A percentile compares a stretch with the other conserved stretches of the same genome.
Conservation (phyloP, 257 asterid species). For the Nicotiana attenuata region DNA sequence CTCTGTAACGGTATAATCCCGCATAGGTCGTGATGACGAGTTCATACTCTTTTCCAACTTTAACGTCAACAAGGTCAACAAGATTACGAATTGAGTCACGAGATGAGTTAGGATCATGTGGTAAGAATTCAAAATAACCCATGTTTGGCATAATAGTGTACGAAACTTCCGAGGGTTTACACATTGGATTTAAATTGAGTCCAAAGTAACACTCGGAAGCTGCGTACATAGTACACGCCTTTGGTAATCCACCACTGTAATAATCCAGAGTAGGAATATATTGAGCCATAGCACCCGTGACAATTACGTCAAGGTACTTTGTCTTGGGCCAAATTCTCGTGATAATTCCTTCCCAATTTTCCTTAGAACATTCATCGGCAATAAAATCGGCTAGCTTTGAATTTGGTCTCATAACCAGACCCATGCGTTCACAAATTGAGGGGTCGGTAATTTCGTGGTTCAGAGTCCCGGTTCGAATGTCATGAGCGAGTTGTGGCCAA, state of each 20-base stretch:
- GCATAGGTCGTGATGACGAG: constrained; percentile 84
- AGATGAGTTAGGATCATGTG: constrained; percentile 41
- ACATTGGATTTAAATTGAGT: constrained; percentile 85
- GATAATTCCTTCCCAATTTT: constrained; percentile 77
- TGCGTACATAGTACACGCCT: constrained; percentile 95
- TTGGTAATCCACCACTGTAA: constrained; percentile 74
- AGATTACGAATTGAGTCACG: constrained; percentile 37
- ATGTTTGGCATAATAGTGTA: constrained; percentile 98
- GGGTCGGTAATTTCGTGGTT: constrained; percentile 52
- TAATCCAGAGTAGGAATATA: constrained; percentile 89
- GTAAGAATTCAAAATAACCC: constrained; percentile 94
- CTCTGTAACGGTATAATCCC: constrained; percentile 75
- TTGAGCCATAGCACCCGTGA: constrained; percentile 98
- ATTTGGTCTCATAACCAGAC: constrained; percentile 37
- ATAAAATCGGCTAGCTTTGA: constrained; percentile 55
- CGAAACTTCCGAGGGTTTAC: constrained; percentile 74
- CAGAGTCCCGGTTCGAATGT: constrained; percentile 64
- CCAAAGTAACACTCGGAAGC: constrained; percentile 96
- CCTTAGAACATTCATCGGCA: constrained; percentile 44
- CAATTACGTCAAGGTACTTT: constrained; percentile 78
- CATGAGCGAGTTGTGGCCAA: constrained; percentile 51
- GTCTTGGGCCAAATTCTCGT: constrained; percentile 92
- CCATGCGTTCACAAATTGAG: constrained; percentile 42
- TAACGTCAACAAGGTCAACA: constrained; percentile 74
- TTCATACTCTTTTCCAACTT: constrained; percentile 87